Conservation (phyloP, 2,329 filamentous ascomycete species). For the Rhynchosporium agropyri region DNA sequence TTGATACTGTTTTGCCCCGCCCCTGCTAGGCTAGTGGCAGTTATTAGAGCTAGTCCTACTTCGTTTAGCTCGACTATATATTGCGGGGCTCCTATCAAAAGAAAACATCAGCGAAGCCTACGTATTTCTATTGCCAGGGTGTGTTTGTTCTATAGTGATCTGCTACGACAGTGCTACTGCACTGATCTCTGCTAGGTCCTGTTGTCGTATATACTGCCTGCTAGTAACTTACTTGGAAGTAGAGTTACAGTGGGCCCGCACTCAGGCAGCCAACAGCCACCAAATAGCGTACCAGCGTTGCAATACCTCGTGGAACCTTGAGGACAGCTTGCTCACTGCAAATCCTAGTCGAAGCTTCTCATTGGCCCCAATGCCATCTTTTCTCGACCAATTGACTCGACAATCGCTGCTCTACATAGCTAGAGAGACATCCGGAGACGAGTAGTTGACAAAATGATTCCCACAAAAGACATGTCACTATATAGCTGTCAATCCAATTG, state of each 20-base stretch:
- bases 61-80: not conserved
- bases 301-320: constrained; percentile 7
- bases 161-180: no score
- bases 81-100: not conserved
- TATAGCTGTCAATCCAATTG: not conserved
- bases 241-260: constrained; percentile 1
- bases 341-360: constrained; percentile 2
- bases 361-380: constrained; percentile 17
- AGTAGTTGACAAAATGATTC: not conserved
- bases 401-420: constrained; percentile 3
- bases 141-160: no score
- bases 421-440: constrained; percentile 23
- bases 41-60: not conserved
- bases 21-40: no score
- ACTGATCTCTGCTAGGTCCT: no score
- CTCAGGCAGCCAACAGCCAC: constrained; percentile 2
- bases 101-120: no score
- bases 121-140: no score
- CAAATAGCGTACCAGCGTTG: constrained; percentile 7
- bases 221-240: not conserved
- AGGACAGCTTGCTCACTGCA: constrained; percentile 16
- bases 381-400: constrained; percentile 27
- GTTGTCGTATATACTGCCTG: no score
- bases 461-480: constrained; percentile 2
- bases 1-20: constrained; percentile 2